phyloP scores from a whole-genome alignment of 108 stramenopile species.

The Conticribra guillardii region DNA sequence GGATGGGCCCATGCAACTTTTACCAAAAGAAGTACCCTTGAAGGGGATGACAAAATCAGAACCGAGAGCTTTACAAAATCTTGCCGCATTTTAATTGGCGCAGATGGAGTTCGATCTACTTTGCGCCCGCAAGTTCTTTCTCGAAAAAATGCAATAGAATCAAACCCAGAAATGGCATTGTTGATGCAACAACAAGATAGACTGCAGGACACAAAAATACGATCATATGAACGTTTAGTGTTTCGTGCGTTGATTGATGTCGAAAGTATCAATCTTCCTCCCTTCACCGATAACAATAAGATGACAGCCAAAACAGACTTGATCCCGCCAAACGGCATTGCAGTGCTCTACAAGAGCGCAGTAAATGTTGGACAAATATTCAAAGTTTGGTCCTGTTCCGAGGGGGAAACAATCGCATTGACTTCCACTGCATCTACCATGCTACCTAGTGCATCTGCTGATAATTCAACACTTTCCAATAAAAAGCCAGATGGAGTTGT shows the following conservation, averaged over 20 bases:
- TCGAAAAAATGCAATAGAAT: background rate
- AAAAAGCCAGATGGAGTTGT: no score
- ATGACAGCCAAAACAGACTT: background rate
- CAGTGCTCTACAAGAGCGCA: slow-evolving; percentile 15
- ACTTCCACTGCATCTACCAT: slow-evolving; percentile 5
- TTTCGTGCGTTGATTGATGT: slow-evolving; percentile 11
- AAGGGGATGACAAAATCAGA: background rate
- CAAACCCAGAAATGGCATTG: no score
- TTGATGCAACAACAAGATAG: no score
- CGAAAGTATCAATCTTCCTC: background rate
- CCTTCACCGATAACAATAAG: background rate
- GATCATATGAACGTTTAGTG: slow-evolving; percentile 16
- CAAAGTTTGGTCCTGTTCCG: slow-evolving; percentile 8
- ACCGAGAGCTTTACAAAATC: background rate
- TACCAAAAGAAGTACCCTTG: background rate
- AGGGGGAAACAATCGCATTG: slow-evolving; percentile 3
- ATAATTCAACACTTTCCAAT: no score
- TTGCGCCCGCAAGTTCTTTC: slow-evolving; percentile 3
- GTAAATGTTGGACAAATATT: slow-evolving; percentile 18
- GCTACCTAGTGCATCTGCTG: background rate
- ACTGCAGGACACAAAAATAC: background rate
- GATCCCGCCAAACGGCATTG: background rate
- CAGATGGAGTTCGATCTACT: slow-evolving; percentile 11
- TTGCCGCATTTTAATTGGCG: slow-evolving; percentile 12
- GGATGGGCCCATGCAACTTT: slow-evolving; percentile 3